These are phyloP conservation scores for Pelagomonas calceolata DNA, from an alignment of 108 stramenopile genomes.

Conservation along the genomic window DNA sequence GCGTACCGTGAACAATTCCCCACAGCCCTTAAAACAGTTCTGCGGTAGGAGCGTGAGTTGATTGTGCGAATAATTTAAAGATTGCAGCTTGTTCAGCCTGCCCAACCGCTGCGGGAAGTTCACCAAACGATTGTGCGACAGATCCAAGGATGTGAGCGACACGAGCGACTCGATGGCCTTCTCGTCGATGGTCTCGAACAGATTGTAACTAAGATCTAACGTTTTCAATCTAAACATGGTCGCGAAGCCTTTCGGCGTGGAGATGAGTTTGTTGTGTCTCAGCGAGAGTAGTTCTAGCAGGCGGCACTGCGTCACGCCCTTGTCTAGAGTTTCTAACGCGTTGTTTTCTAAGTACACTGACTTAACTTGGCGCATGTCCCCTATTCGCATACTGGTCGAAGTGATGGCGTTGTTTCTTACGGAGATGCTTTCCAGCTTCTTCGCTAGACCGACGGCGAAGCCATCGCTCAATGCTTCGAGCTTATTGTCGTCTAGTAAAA, in stretches of 20 bases:
- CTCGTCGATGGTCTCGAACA: neutral
- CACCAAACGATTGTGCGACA: slow-evolving; percentile 4
- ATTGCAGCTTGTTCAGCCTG: neutral
- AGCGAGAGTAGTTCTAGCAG: neutral
- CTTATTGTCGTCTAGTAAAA: neutral
- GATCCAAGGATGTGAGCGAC: neutral
- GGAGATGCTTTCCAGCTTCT: no score
- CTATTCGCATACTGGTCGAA: no score
- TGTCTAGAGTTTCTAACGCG: neutral
- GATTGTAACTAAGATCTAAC: slow-evolving; percentile 2
- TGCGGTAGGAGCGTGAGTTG: neutral
- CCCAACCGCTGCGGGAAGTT: slow-evolving; percentile 3
- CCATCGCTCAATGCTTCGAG: neutral
- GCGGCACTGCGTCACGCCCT: neutral
- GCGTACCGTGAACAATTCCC: neutral
- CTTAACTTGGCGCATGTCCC: neutral
- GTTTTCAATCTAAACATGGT: neutral
- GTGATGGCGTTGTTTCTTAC: no score
- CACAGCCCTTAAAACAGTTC: neutral
- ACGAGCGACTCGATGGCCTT: slow-evolving; percentile 4
- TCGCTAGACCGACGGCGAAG: neutral
- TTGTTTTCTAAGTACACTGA: neutral
- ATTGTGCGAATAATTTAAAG: neutral
- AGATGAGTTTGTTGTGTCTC: neutral
- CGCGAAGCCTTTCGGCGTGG: neutral